Base-by-base conservation (phyloP, 495 filamentous ascomycete species). In the Aspergillus nanangensis region DNA sequence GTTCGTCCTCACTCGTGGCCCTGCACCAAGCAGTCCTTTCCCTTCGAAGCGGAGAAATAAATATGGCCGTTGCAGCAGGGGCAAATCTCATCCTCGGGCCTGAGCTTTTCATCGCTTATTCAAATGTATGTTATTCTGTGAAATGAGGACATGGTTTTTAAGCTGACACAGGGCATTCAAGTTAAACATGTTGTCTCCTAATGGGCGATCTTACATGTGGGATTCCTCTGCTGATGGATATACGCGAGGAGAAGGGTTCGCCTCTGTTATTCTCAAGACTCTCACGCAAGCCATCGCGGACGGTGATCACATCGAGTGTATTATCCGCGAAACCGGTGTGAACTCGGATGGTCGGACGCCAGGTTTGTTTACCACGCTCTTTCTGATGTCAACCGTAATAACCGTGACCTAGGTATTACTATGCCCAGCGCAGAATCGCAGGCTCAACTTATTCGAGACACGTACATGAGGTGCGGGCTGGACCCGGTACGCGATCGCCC, bases 181-280 rank as follows among this genome's bases (percentile, higher is more conserved):
- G 2, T 36, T 61, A 0, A 29, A 51, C 0, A 59, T 67, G 57
- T 41, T 67, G 2, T 61, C 60, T 0, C 44, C 64, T 10, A 41
- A 33, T 4, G 51, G 56, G 15, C 38, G 52, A 2, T 58, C 38
- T 11, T 52, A 39, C 3, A 63, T 63, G 56, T 74, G 61, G 55
- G 68, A 71, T 45, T 32, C 34, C 2, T 29, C 25, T 21, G 69
- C 61, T 0, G 49, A 68, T 31, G 69, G 69, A 5, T 72, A 71
- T 40, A 58, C 52, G 1, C 59, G 69, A 0, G 67, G 66, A 0
- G 69, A 72, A 17, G 69, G 67, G 1, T 25, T 67, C 5, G 60
- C 53, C 5, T 60, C 53, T 7, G 17, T 72, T 0, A 42, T 71
- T 0, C 31, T 72, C 5, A 70, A 71, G 37, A 32, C 47, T 4